Percentiles rank a stretch among this genome's conserved stretches.
Conservation (phyloP, 2,329 filamentous ascomycete genomes). For the Xylariaceae sp. region DNA sequence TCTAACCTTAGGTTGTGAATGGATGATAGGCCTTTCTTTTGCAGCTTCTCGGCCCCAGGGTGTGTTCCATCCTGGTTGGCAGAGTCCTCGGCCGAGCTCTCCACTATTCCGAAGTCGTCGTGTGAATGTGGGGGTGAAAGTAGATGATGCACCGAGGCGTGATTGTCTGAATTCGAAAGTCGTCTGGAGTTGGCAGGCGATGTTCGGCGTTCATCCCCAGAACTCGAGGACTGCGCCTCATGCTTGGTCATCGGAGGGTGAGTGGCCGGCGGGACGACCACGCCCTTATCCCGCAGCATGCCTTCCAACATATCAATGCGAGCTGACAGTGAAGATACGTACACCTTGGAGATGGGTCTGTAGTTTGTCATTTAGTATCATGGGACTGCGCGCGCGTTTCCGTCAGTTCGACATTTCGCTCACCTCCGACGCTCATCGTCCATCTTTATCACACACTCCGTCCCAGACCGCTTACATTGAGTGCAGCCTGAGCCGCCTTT, state of each 20-base stretch:
- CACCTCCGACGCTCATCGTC: slow-evolving; percentile 20
- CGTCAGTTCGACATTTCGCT: background rate
- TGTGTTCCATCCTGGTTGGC: background rate
- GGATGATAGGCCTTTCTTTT: slow-evolving; percentile 2
- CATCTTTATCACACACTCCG: slow-evolving; percentile 19
- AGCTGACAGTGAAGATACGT: slow-evolving; percentile 17
- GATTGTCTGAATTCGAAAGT: slow-evolving; percentile 9
- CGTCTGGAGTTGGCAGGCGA: slow-evolving; percentile 2
- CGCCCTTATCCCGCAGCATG: slow-evolving; percentile 14
- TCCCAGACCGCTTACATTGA: slow-evolving; percentile 17
- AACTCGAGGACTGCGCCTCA: slow-evolving; percentile 7
- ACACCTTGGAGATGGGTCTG: slow-evolving; percentile 19
- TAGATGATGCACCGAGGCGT: slow-evolving; percentile 9
- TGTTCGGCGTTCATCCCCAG: slow-evolving; percentile 9
- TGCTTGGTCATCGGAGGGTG: slow-evolving; percentile 18
- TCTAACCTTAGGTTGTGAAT: slow-evolving; percentile 2
- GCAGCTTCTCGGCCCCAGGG: background rate
- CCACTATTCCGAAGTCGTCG: slow-evolving; percentile 13
- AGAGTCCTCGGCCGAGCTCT: slow-evolving; percentile 10
- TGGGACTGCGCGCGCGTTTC: background rate
- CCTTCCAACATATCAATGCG: slow-evolving; percentile 17
- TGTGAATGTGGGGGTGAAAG: slow-evolving; percentile 18
- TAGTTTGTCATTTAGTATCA: slow-evolving; percentile 1
- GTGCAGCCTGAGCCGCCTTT: slow-evolving; percentile 15
- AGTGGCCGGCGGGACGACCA: slow-evolving; percentile 11